These are phyloP conservation scores for Ambrosiella xylebori DNA, from an alignment of 2,329 filamentous ascomycete species.

Conservation along the genomic window DNA sequence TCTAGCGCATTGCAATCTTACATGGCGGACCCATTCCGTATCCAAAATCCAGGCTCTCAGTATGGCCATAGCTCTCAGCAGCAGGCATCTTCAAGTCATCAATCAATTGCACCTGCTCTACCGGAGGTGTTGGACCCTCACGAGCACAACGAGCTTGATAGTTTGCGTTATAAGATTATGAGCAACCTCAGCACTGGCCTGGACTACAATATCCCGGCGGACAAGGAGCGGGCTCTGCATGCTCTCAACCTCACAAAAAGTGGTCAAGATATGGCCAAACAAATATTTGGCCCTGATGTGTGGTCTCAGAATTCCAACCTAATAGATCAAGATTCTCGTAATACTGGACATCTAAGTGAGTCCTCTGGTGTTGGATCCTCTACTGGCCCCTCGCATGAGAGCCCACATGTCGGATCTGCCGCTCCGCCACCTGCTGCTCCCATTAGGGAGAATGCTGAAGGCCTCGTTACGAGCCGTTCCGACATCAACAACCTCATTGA, in stretches of 20 bases:
- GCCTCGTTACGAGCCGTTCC: background rate
- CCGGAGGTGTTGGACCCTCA: slow-evolving; percentile 25
- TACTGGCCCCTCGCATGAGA: background rate
- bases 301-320: slow-evolving; percentile 18
- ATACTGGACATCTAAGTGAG: slow-evolving; percentile 8
- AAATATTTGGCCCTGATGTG: slow-evolving; percentile 32
- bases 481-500: slow-evolving; percentile 11
- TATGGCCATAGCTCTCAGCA: slow-evolving; percentile 11
- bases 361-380: slow-evolving; percentile 15
- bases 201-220: slow-evolving; percentile 27
- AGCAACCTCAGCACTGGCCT: slow-evolving; percentile 29
- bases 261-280: slow-evolving; percentile 32
- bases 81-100: slow-evolving; percentile 17
- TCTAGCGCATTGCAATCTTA: slow-evolving; percentile 13
- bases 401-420: background rate
- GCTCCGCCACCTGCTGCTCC: background rate
- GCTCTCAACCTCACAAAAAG: slow-evolving; percentile 33
- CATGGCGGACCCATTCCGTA: slow-evolving; percentile 15
- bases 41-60: slow-evolving; percentile 14
- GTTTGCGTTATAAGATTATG: slow-evolving; percentile 20
- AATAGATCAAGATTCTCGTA: background rate
- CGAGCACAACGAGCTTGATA: slow-evolving; percentile 21
- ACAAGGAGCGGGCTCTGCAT: slow-evolving; percentile 34
- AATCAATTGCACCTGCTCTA: background rate
- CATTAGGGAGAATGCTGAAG: background rate